Percentiles rank a stretch among this genome's conserved stretches.
These are phyloP conservation scores for Xerocomus spinulosus DNA, from an alignment of 768 basidiomycete genomes.

Conservation along the genomic window DNA sequence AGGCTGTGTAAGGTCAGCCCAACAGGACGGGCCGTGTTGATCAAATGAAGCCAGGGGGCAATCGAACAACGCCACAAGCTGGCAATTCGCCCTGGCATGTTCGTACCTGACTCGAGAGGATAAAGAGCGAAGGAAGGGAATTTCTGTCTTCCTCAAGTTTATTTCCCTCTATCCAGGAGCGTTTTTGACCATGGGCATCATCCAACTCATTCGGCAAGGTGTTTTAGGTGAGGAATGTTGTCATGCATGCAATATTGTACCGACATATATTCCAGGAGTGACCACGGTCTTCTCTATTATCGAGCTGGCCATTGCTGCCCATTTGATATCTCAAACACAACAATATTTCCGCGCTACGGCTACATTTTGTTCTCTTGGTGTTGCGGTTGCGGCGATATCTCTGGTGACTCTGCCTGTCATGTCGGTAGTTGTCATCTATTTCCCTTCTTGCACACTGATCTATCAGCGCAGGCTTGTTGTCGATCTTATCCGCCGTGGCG, in stretches of 20 bases:
- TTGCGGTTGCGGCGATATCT: constrained; percentile 28
- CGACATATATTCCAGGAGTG: constrained; percentile 10
- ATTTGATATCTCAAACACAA: constrained; percentile 22
- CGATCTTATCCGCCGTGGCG: constrained; percentile 34
- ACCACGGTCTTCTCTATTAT: constrained; percentile 27
- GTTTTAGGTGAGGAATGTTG: constrained; percentile 19
- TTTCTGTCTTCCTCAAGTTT: background rate
- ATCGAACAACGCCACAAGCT: background rate
- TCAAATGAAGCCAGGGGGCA: background rate
- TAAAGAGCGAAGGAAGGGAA: constrained; percentile 6
- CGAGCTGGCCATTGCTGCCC: constrained; percentile 27
- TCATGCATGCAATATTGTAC: background rate
- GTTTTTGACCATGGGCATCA: constrained; percentile 8
- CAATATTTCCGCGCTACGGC: constrained; percentile 6
- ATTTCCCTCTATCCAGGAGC: background rate
- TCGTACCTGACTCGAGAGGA: constrained; percentile 1
- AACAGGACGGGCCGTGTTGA: background rate
- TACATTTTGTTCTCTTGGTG: constrained; percentile 25
- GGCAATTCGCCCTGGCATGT: background rate
- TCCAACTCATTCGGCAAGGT: constrained; percentile 14
- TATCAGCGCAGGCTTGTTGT: constrained; percentile 29
- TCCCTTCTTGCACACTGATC: constrained; percentile 1
- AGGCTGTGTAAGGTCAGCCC: background rate
- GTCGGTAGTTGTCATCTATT: constrained; percentile 6
- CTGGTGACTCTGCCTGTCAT: constrained; percentile 28